Conservation (phyloP, 2,329 filamentous ascomycete species). For the Aspergillus neotritici region DNA sequence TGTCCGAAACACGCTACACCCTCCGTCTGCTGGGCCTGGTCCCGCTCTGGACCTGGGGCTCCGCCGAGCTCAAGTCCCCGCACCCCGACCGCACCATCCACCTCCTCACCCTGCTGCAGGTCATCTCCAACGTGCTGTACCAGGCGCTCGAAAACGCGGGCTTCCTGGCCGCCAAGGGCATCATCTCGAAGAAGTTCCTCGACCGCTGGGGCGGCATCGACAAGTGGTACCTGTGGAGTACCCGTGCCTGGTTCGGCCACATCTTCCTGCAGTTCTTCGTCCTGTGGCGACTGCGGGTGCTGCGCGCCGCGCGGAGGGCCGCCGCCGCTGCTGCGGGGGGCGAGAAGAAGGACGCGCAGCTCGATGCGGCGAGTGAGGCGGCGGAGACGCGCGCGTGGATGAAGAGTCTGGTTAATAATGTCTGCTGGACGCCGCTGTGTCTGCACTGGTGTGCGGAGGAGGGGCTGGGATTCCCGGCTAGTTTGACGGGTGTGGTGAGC, state of each 20-base stretch:
- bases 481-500: slow-evolving; percentile 55
- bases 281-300: slow-evolving; percentile 46
- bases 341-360: slow-evolving; percentile 23
- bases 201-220: slow-evolving; percentile 49
- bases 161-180: slow-evolving; percentile 67
- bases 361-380: slow-evolving; percentile 20
- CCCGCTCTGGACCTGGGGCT: slow-evolving; percentile 72
- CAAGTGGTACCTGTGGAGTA: slow-evolving; percentile 64
- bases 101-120: slow-evolving; percentile 60
- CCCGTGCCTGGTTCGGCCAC: slow-evolving; percentile 73
- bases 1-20: slow-evolving; percentile 49
- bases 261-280: slow-evolving; percentile 69
- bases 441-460: slow-evolving; percentile 73
- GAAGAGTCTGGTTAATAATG: slow-evolving; percentile 59
- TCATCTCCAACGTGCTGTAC: slow-evolving; percentile 62
- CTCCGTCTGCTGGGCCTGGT: slow-evolving; percentile 58
- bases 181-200: slow-evolving; percentile 48
- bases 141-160: slow-evolving; percentile 79
- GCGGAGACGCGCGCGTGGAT: slow-evolving; percentile 53
- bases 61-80: slow-evolving; percentile 51
- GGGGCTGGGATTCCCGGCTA: slow-evolving; percentile 55
- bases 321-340: slow-evolving; percentile 22
- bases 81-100: slow-evolving; percentile 43
- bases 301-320: slow-evolving; percentile 25
- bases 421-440: slow-evolving; percentile 75